Base-by-base conservation (phyloP, 2,329 filamentous ascomycete species). In the Coniochaeta sp. region DNA sequence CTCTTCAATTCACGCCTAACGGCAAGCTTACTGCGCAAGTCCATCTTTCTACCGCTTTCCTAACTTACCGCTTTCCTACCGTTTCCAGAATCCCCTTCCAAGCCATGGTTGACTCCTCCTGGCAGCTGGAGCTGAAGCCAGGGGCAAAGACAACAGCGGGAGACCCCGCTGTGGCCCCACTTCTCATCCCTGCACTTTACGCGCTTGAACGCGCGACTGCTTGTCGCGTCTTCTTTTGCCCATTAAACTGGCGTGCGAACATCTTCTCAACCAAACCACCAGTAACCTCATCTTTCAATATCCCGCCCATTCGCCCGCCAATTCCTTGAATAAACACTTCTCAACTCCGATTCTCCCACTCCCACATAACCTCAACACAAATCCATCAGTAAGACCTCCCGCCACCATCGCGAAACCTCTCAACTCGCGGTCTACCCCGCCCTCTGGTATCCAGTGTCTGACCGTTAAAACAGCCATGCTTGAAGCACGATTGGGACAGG, bases 401-500 rank as follows among this genome's bases (percentile, higher is more conserved):
- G 30, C 24, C 31, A 40, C 3, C 35, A 40, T 13, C n/a, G 12
- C 22, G 12, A 42, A 12, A 18, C 13, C 26, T 30, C 38, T 26
- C 20, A 48, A 12, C 24, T 10, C 27, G 3, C 26, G 16, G 13
- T 14, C 9, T 35, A 20, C 47, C 47, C 31, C 47, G 47, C 47
- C 47, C 27, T 24, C 10, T 24, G 20, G 16, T 49, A 10, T 24
- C 50, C 60, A 26, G 38, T 52, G 51, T 6, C 47, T 49, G 31
- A 49, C 47, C 7, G 16, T 9, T 16, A 6, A 33, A 42, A 56
- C 65, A 77, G 76, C 68, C 57, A 82, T 97, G 92, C 85, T 99
- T 77, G 94, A 99, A 82, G 94, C 94, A 83, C 88, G 91, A 75
- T 82, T 99, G 72, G 88, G 94, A 71, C 91, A 97, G 80, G 92